These are phyloP conservation scores for Gloeopeniophorella convolvens DNA, from an alignment of 768 basidiomycete species.

Conservation along the genomic window DNA sequence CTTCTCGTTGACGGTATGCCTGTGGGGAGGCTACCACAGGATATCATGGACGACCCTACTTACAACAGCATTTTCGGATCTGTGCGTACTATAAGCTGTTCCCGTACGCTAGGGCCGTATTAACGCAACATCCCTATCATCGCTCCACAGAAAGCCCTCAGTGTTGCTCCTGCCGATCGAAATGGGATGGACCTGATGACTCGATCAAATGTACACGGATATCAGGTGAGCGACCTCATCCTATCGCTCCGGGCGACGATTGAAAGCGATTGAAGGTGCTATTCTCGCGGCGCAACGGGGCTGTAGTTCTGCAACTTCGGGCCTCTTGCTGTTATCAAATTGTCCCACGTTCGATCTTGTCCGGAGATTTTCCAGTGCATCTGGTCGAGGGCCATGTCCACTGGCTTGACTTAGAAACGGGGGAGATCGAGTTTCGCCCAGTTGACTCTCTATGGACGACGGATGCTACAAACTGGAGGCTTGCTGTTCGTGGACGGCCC, in stretches of 20 bases:
- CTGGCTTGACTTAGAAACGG: constrained; percentile 28
- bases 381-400: constrained; percentile 29
- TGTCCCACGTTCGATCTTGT: constrained; percentile 28
- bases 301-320: background rate
- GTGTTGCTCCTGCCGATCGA: constrained; percentile 2
- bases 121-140: background rate
- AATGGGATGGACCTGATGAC: constrained; percentile 11
- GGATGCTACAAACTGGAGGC: constrained; percentile 27
- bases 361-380: constrained; percentile 27
- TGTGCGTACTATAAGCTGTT: constrained; percentile 16
- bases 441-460: constrained; percentile 26
- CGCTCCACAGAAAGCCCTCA: constrained; percentile 1
- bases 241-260: background rate
- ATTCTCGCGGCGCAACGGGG: background rate
- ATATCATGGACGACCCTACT: constrained; percentile 28
- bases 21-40: constrained; percentile 32
- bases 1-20: constrained; percentile 38
- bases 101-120: background rate
- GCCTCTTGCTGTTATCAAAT: constrained; percentile 26
- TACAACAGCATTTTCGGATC: constrained; percentile 34
- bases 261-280: background rate
- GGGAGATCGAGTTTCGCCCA: constrained; percentile 30
- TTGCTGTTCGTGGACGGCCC: background rate
- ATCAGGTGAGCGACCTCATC: background rate
- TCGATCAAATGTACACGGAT: background rate